Percentiles rank a stretch among this genome's conserved stretches.
Evolutionary conservation across 345 rosid genomes (phyloP).

Genomic region (Garcia nutans): DNA sequence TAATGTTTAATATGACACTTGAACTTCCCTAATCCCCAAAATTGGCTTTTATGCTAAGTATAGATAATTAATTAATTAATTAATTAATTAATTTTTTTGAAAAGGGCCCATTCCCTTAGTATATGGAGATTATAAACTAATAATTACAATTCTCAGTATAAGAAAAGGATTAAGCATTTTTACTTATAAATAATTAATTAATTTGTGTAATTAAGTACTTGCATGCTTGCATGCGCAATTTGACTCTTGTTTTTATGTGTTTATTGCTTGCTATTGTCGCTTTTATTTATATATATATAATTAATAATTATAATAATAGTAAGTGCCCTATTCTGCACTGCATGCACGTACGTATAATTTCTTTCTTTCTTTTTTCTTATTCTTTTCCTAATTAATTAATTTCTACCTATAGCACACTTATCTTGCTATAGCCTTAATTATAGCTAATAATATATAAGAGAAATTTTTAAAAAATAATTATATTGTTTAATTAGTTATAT

Average conservation of each 20-base stretch:
- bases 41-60: slow-evolving; percentile 28
- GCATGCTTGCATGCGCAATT: slow-evolving; percentile 71
- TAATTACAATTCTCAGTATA: slow-evolving; percentile 41
- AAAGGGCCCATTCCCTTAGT: slow-evolving; percentile 26
- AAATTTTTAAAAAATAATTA: too few relatives aligned
- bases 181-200: slow-evolving; percentile 27
- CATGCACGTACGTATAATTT: too few relatives aligned
- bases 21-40: slow-evolving; percentile 36
- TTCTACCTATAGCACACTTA: too few relatives aligned
- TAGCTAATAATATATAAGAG: too few relatives aligned
- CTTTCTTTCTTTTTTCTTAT: too few relatives aligned
- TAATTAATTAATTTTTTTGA: too few relatives aligned
- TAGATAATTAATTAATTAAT: too few relatives aligned
- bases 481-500: too few relatives aligned
- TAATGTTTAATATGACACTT: not conserved
- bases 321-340: too few relatives aligned
- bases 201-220: slow-evolving; percentile 20
- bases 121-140: slow-evolving; percentile 57
- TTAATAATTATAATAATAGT: too few relatives aligned
- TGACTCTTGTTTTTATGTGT: slow-evolving; percentile 47
- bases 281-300: not conserved
- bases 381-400: too few relatives aligned
- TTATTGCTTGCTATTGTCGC: slow-evolving; percentile 23
- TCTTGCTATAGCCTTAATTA: too few relatives aligned
- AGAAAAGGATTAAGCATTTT: slow-evolving; percentile 17